Evolutionary conservation across 1,284 basidiomycete genomes (phyloP), one percentile per base, ranked within the genome.

Genomic region (Leccinum variabile): DNA sequence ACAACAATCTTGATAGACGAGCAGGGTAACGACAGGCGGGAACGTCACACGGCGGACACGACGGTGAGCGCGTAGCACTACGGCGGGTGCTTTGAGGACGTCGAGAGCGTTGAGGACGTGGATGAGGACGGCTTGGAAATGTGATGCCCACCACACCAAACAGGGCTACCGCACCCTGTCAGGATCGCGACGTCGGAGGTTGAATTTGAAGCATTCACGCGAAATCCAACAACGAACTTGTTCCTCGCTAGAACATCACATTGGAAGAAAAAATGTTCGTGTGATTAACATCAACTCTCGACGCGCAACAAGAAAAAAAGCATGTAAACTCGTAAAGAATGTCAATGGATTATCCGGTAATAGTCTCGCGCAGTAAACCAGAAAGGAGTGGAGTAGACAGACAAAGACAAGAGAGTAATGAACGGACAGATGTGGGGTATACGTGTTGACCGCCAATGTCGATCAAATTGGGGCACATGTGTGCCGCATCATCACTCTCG

Each of bases 401-500:
- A 68, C 74, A 70, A 74, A 62, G 63, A 66, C 74, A 70, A 74
- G 61, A 57, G 67, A 73, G 72, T 65, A 76, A 76, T 60, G 75
- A 74, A 69, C 57, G 71, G 74, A 72, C 63, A 69, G 68, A 68
- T 60, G 63, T 64, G 64, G 73, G 73, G 76, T 75, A 75, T 77
- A 75, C 46, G 64, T 59, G 65, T 72, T 72, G 69, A 73, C 70
- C 66, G 61, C 59, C 63, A 56, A 54, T 56, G 66, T 63, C 71
- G 71, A 68, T 66, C 62, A 66, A 59, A 60, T 65, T 69, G 57
- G 57, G 59, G 63, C 63, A 66, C 56, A 62, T 62, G 22, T 60
- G 69, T 62, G 63, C 67, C 9, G 39, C 39, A 28, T 28, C 65
- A 66, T 72, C 74, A 86, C 65, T 87, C 84, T 67, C 82, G 79